phyloP scores from a whole-genome alignment of 2,329 filamentous ascomycete species.

The Colletotrichum liriopes region DNA sequence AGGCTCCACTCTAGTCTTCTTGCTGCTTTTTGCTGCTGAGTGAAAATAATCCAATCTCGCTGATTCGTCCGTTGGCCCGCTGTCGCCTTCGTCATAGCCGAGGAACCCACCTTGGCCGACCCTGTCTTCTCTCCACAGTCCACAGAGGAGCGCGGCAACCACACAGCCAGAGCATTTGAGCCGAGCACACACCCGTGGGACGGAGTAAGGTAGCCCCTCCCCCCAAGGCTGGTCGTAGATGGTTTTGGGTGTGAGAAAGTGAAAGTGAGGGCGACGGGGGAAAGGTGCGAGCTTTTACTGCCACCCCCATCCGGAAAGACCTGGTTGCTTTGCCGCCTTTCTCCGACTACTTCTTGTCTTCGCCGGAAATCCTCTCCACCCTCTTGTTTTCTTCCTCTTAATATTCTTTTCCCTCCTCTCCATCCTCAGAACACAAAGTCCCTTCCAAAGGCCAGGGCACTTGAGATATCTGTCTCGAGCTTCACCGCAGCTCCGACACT shows the following conservation, averaged over 20 bases:
- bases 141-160: constrained; percentile 38
- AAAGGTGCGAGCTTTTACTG: constrained; percentile 34
- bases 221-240: constrained; percentile 9
- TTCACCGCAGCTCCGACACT: constrained; percentile 40
- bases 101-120: constrained; percentile 38
- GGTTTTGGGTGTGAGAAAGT: constrained; percentile 10
- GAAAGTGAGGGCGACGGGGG: constrained; percentile 13
- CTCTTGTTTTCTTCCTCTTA: constrained; percentile 39
- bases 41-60: constrained; percentile 42
- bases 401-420: constrained; percentile 47
- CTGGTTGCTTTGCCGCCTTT: constrained; percentile 28
- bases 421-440: constrained; percentile 38
- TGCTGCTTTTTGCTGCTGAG: constrained; percentile 38
- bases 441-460: constrained; percentile 37
- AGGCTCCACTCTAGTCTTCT: constrained; percentile 26
- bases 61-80: constrained; percentile 44
- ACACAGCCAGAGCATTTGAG: constrained; percentile 26
- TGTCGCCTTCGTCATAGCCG: constrained; percentile 45
- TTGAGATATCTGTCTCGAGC: constrained; percentile 34
- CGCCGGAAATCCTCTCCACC: constrained; percentile 49
- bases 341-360: constrained; percentile 41
- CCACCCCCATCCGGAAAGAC: constrained; percentile 34
- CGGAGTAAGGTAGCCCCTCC: constrained; percentile 9
- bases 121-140: constrained; percentile 33
- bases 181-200: constrained; percentile 30